Evolutionary conservation across 2,329 filamentous ascomycete species (phyloP).

Genomic region (Diaporthe capsici): DNA sequence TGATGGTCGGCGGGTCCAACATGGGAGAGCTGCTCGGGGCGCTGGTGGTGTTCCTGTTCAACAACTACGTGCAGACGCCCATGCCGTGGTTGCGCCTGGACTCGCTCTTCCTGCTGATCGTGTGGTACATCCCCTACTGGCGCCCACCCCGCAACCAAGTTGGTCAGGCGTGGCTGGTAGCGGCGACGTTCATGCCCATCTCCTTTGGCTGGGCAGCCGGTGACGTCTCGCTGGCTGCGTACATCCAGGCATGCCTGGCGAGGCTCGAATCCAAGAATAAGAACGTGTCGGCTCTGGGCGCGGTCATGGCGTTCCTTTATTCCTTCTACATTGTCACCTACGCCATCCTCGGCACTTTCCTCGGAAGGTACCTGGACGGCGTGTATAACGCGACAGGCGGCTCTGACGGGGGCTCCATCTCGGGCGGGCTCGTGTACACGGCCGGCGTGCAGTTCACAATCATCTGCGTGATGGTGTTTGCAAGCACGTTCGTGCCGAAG

Average conservation of each 20-base stretch:
- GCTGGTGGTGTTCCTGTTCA: conserved; percentile 63
- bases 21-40: conserved; percentile 64
- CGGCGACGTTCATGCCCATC: conserved; percentile 61
- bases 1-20: conserved; percentile 66
- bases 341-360: conserved; percentile 47
- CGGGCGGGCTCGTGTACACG: conserved; percentile 57
- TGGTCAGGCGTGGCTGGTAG: conserved; percentile 60
- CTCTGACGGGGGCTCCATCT: conserved; percentile 50
- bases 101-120: conserved; percentile 59
- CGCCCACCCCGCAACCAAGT: conserved; percentile 56
- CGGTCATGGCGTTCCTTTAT: conserved; percentile 67
- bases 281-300: conserved; percentile 62
- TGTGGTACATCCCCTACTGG: conserved; percentile 65
- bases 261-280: conserved; percentile 58
- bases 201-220: conserved; percentile 66
- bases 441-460: conserved; percentile 64
- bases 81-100: conserved; percentile 66
- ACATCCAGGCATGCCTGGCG: conserved; percentile 64
- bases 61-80: conserved; percentile 62
- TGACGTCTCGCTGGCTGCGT: conserved; percentile 64
- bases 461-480: conserved; percentile 56
- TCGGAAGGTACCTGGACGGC: conserved; percentile 61
- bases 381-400: conserved; percentile 53
- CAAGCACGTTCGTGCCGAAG: conserved; percentile 61
- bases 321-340: conserved; percentile 60